Evolutionary conservation across 371 early-diverging fungal species (phyloP).

Genomic region (Batkoa obscura): DNA sequence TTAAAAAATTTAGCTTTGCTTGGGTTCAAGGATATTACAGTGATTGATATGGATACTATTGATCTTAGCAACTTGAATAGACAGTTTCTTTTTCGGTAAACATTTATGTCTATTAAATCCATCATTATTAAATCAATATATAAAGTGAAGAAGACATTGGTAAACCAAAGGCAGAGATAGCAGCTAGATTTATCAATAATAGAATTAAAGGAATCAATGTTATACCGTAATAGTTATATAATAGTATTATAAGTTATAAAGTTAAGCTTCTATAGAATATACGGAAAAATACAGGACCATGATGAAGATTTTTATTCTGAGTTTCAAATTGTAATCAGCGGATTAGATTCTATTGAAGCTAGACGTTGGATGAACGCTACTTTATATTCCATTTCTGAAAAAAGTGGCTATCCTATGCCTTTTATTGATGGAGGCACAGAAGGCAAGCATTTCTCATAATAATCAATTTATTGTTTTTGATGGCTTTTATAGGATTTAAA

Average conservation of each 20-base stretch:
- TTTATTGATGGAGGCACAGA: conserved; percentile 95
- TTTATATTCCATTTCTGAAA: conserved; percentile 50
- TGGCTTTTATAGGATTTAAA: conserved; percentile 38
- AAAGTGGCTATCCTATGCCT: conserved; percentile 51
- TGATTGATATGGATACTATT: conserved; percentile 66
- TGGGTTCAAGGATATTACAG: conserved; percentile 38
- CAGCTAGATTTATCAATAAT: conserved; percentile 73
- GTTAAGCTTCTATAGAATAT: conserved; percentile 22
- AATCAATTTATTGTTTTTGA: not conserved
- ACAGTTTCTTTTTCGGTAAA: conserved; percentile 45
- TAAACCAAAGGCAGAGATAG: conserved; percentile 61
- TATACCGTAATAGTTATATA: conserved; percentile 42
- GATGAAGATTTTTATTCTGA: conserved; percentile 75
- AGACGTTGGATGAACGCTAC: conserved; percentile 93
- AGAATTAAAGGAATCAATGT: conserved; percentile 62
- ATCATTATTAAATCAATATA: not conserved
- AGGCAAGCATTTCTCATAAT: conserved; percentile 17
- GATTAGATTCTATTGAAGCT: conserved; percentile 87
- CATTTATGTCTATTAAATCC: not conserved
- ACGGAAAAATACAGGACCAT: conserved; percentile 84
- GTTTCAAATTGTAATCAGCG: conserved; percentile 78
- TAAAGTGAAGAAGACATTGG: conserved; percentile 58
- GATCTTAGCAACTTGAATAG: conserved; percentile 58
- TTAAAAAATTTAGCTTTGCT: conserved; percentile 43
- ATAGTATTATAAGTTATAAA: not conserved